A percentile compares a stretch with the other conserved stretches of the same genome.
Evolutionary conservation across 768 basidiomycete species (phyloP).

Genomic region (Lentinula boryana): DNA sequence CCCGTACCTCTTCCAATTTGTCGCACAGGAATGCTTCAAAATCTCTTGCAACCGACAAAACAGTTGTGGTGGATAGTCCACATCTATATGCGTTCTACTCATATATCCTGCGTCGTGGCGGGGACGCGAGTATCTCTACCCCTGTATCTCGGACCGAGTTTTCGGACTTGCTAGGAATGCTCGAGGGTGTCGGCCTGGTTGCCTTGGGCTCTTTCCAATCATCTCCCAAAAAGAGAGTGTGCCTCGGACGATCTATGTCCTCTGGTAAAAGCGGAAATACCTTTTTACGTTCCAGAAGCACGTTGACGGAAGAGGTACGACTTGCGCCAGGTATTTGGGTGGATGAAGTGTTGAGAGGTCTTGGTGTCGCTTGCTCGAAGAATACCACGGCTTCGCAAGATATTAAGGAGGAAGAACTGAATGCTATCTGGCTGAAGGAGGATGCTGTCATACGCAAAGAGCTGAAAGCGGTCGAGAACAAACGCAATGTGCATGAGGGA

Average conservation of each 20-base stretch:
- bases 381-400: slow-evolving; percentile 22
- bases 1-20: slow-evolving; percentile 37
- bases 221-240: slow-evolving; percentile 40
- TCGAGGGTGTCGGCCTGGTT: slow-evolving; percentile 71
- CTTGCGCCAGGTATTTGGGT: slow-evolving; percentile 57
- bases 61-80: slow-evolving; percentile 45
- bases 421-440: slow-evolving; percentile 14
- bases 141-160: slow-evolving; percentile 76
- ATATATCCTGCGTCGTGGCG: slow-evolving; percentile 51
- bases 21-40: slow-evolving; percentile 24
- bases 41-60: slow-evolving; percentile 8
- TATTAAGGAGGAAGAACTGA: slow-evolving; percentile 43
- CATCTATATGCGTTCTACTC: slow-evolving; percentile 66
- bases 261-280: slow-evolving; percentile 27
- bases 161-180: slow-evolving; percentile 58
- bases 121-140: slow-evolving; percentile 38
- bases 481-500: background rate
- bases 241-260: slow-evolving; percentile 52
- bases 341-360: slow-evolving; percentile 64
- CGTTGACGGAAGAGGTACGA: slow-evolving; percentile 38
- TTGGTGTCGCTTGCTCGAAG: slow-evolving; percentile 32
- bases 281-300: slow-evolving; percentile 24
- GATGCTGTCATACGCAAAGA: slow-evolving; percentile 5
- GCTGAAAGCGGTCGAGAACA: background rate
- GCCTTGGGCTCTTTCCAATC: slow-evolving; percentile 30